Evolutionary conservation across 2,329 filamentous ascomycete genomes (phyloP), one percentile per base, ranked within the genome.

Genomic region (Hortaea werneckii): DNA sequence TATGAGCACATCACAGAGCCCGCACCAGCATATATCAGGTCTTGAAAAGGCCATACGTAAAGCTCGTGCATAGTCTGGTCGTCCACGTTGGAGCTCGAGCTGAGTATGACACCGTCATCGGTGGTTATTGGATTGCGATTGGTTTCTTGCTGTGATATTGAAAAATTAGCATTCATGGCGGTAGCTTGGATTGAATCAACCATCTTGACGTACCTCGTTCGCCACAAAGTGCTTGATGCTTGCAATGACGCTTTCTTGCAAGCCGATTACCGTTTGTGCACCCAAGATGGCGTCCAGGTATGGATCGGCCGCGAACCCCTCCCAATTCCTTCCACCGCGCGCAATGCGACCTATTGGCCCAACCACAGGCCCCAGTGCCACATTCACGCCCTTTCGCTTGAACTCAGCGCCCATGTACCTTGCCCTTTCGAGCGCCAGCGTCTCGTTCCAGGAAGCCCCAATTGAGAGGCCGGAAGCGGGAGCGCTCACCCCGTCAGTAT

Each of bases 261-360:
- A 73, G 1, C 77, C 77, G 54, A 68, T 38, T 47, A 80, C 73
- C 1, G 75, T 78, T 49, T 73, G 58, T 2, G 70, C 67, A 12
- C 65, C 75, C 3, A 70, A 69, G 45, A 73, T 63, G 0, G 67
- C 77, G 52, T 78, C 74, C 13, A 87, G 71, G 4, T 76, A 77
- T 0, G 84, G 82, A 58, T 88, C 84, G 1, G 75, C 67, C 1
- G 82, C 83, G 55, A 87, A 87, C 0, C 78, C 78, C 58, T 88
- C 84, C 83, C 83, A 87, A 56, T 77, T 83, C n/a, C 84, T 75
- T 3, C 62, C 62, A 11, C 80, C 83, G 41, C 78, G 74, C 0
- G 83, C 83, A 55, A 86, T 83, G 7, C 82, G 74, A 1, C 84
- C 84, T 3, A 87, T 62, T 1, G 84, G 77, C 0, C 82, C 83